Percentiles rank a stretch among this genome's conserved stretches.
phyloP scores from a whole-genome alignment of 345 rosid genomes.

The Conringia planisiliqua region DNA sequence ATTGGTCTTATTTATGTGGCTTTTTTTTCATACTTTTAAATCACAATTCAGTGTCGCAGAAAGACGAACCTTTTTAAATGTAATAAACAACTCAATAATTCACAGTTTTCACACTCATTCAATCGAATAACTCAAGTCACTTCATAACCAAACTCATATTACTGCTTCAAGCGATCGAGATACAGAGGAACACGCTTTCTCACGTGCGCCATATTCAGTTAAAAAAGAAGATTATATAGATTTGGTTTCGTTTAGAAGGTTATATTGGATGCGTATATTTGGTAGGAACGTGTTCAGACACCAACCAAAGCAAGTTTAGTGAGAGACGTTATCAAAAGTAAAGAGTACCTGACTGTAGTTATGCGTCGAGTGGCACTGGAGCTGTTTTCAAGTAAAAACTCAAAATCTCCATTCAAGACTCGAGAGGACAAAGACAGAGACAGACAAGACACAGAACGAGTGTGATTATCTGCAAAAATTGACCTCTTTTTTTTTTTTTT shows the following conservation, averaged over 20 bases:
- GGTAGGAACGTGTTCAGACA: neutral
- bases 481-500: slow-evolving; percentile 29
- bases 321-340: neutral
- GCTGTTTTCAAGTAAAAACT: slow-evolving; percentile 7
- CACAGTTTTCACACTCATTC: too few species aligned
- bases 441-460: slow-evolving; percentile 18
- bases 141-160: too few species aligned
- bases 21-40: too few species aligned
- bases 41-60: too few species aligned
- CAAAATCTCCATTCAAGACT: neutral
- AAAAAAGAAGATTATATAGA: neutral
- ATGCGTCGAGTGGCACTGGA: neutral
- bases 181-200: too few species aligned
- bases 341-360: neutral
- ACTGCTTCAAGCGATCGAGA: too few species aligned
- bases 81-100: too few species aligned
- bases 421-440: slow-evolving; percentile 16
- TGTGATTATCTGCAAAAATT: slow-evolving; percentile 17
- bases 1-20: neutral
- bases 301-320: neutral
- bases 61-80: too few species aligned
- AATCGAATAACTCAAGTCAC: too few species aligned
- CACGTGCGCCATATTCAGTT: neutral
- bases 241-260: neutral
- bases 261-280: neutral